Evolutionary conservation across 176 grass and related monocot species (phyloP), one percentile per base, ranked within the genome.

Genomic region (Olyra latifolia): DNA sequence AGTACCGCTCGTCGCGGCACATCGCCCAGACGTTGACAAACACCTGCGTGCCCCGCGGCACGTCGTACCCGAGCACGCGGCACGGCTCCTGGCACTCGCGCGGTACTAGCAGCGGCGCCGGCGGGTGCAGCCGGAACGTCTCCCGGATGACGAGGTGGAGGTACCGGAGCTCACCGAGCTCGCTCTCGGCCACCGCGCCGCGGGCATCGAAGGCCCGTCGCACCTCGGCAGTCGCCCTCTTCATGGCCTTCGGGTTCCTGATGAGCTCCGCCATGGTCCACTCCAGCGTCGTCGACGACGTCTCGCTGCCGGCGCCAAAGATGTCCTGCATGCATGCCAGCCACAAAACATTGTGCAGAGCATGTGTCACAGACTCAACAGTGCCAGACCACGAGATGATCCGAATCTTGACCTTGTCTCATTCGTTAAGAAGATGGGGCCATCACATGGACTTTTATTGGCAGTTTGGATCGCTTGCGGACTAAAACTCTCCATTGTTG

Each of bases 1-100:
- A 87, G 61, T 82, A 87, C 27, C 29, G 46, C 17, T 57, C 66
- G 25, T 82, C 85, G 30, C 61, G 72, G 16, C 78, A 59, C 3
- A 87, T 25, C 5, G 82, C 82, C 82, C 87, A 89, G 12, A 16
- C 87, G 79, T 84, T 89, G 4, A 85, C 72, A 4, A 89, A 17
- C 49, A 89, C 12, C 15, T 64, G 68, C 14, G 81, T 69, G 32
- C 67, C 39, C 44, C 32, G 59, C 0, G 87, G 81, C 54, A 89
- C 71, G 29, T 59, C 71, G 44, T 89, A 84, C 1, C 87, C 81
- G 6, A 63, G n/a, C 15, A 85, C 30, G 1, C 7, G 38, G 16
- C 82, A 71, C 7, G 78, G 38, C 16, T 71, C 68, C 25, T 14
- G 20, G 6, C 60, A 79, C 30, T 74, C 60, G n/a, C 87, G 73